Conservation (phyloP, 2,329 filamentous ascomycete species). For the Nemania serpens region DNA sequence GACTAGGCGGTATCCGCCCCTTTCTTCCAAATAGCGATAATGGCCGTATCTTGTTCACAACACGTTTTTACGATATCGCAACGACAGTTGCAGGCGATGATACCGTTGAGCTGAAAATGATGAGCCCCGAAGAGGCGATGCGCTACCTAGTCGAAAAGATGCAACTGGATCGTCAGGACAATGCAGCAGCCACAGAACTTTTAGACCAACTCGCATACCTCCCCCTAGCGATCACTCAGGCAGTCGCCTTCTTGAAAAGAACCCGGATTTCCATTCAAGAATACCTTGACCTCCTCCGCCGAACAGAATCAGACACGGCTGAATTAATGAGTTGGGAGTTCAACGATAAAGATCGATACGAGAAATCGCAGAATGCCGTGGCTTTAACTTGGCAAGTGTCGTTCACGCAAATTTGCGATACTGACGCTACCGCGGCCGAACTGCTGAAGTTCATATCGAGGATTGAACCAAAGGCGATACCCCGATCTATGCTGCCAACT, state of each 20-base stretch:
- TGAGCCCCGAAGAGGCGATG: constrained; percentile 38
- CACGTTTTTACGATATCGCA: constrained; percentile 41
- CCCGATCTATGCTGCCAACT: constrained; percentile 40
- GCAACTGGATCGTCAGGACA: constrained; percentile 30
- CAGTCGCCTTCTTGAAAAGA: constrained; percentile 45
- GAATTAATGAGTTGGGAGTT: constrained; percentile 43
- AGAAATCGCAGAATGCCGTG: constrained; percentile 41
- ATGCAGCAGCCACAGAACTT: constrained; percentile 28
- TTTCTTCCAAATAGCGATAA: constrained; percentile 42
- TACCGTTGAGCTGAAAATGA: constrained; percentile 38
- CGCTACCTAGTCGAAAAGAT: constrained; percentile 36
- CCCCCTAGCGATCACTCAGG: constrained; percentile 49
- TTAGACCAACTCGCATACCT: constrained; percentile 44
- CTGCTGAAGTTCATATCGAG: constrained; percentile 45
- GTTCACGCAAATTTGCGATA: constrained; percentile 25
- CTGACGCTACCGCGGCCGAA: constrained; percentile 39
- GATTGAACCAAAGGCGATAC: constrained; percentile 46
- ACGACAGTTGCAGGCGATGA: constrained; percentile 33
- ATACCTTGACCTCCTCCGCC: constrained; percentile 43
- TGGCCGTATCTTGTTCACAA: constrained; percentile 46
- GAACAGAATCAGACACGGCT: constrained; percentile 39
- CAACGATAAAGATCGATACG: constrained; percentile 41
- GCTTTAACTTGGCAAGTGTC: constrained; percentile 47
- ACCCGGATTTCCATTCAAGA: constrained; percentile 34
- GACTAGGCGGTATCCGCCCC: constrained; percentile 23